Percentiles rank a stretch among this genome's conserved stretches.
Conservation (phyloP, 83 land plant species). For the Picea abies region DNA sequence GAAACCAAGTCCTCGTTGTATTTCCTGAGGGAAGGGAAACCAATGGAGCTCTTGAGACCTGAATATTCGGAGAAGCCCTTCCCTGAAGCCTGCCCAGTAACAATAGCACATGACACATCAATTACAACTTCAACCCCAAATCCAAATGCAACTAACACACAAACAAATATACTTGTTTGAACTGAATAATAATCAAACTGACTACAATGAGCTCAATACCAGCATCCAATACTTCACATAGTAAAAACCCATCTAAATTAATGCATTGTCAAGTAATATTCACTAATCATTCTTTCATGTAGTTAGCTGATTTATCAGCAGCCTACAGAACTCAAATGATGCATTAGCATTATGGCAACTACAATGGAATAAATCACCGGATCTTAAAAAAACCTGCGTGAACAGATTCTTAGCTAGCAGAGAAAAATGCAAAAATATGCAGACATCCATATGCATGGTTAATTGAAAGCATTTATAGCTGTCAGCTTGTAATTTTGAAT, state of each 20-base stretch:
- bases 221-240: too few relatives aligned
- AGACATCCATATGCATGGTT: background rate
- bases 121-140: background rate
- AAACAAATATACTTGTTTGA: too few relatives aligned
- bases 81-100: conserved; percentile 28
- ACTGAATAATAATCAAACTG: too few relatives aligned
- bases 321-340: too few relatives aligned
- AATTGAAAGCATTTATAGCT: background rate
- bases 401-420: too few relatives aligned
- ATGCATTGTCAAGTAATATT: too few relatives aligned
- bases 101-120: conserved; percentile 3
- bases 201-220: too few relatives aligned
- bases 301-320: too few relatives aligned
- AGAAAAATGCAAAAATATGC: background rate
- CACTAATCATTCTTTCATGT: too few relatives aligned
- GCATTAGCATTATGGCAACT: too few relatives aligned
- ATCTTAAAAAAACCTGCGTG: background rate
- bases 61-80: conserved; percentile 70
- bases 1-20: conserved; percentile 61
- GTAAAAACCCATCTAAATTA: too few relatives aligned
- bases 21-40: conserved; percentile 41
- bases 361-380: background rate
- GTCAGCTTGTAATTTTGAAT: too few relatives aligned
- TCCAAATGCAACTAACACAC: background rate
- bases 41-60: conserved; percentile 60